phyloP scores from a whole-genome alignment of 2,329 filamentous ascomycete genomes.

The Alternaria ethzedia region DNA sequence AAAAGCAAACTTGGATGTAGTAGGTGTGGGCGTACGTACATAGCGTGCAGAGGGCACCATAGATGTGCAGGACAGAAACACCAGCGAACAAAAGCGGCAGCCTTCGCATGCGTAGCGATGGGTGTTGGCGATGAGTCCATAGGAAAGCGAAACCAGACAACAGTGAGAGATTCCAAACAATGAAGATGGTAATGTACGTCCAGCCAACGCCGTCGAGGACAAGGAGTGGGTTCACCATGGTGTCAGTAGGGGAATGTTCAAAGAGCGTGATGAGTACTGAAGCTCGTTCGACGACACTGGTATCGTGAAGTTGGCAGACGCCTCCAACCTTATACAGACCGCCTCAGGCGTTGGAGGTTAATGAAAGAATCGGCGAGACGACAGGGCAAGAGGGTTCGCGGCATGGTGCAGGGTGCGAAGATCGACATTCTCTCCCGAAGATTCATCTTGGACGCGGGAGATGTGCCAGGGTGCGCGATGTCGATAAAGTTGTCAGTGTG shows the following conservation, averaged over 20 bases:
- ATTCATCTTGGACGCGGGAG: conserved; percentile 7
- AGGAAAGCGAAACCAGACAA: conserved; percentile 23
- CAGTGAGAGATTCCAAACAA: conserved; percentile 26
- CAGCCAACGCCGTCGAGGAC: conserved; percentile 21
- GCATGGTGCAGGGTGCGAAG: neutral
- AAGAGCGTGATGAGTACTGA: conserved; percentile 10
- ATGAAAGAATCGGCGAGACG: conserved; percentile 4
- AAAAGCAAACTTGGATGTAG: neutral
- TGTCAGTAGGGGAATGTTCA: neutral
- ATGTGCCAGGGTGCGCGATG: conserved; percentile 6
- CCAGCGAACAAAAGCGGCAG: conserved; percentile 37
- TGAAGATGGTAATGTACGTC: conserved; percentile 27
- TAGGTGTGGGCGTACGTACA: conserved; percentile 10
- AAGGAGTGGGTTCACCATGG: conserved; percentile 22
- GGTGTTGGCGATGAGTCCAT: conserved; percentile 35
- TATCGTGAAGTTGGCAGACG: neutral
- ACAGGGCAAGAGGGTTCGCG: neutral
- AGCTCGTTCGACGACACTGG: neutral
- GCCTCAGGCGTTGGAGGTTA: neutral
- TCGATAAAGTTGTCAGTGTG: neutral
- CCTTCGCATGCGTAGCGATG: conserved; percentile 40
- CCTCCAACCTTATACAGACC: conserved; percentile 6
- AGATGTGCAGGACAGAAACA: conserved; percentile 33
- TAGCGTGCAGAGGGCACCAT: conserved; percentile 25
- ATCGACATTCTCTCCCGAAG: neutral